Base-by-base conservation (phyloP, 176 grass and related monocot genomes). In the Otatea glauca region DNA sequence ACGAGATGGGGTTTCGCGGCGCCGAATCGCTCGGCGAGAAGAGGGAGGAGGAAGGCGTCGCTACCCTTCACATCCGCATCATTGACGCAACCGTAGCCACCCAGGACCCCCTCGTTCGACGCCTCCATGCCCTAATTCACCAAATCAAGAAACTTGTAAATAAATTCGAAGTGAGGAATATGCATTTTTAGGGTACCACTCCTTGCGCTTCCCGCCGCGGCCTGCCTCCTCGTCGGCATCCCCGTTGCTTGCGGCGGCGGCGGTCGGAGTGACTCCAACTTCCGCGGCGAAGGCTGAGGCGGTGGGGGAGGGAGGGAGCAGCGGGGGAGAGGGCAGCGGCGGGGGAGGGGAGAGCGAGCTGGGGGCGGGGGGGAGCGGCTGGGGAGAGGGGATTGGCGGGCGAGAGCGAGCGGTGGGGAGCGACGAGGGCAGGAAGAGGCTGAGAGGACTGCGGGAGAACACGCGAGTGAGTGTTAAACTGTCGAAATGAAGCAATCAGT, bases 61-160 rank as follows among this genome's bases (percentile, higher is more conserved):
- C 96, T 99, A 41, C 91, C 91, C 81, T 99, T 99, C 50, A 99
- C 89, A 68, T 99, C 96, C 8, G 55, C 68, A 24, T 96, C 96
- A 85, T 99, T 96, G 5, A 99, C 93, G 70, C 90, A 88, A 3
- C 93, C 96, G 48, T 99, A 99, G 0, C 96, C 96, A 87, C 96
- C 96, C 53, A 99, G 81, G 43, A 99, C 91, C 7, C 96, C 96
- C 83, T 99, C 96, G 37, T 86, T 91, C 9, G 96, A 99, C 4
- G 96, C 96, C 65, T 96, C 96, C 73, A 99, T 93, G 45, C 89
- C 88, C 96, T 99, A 70, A 39, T 17, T 12, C 76, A 41, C 70
- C 58, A 88, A 92, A n/a, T 62, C 72, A 41, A 89, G 51, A 29
- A 61, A 83, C 16, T 8, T 23, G 16, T 83, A 55, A 70, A 34